Base-by-base conservation (phyloP, 495 filamentous ascomycete species). In the Trichoderma orchidacearum region DNA sequence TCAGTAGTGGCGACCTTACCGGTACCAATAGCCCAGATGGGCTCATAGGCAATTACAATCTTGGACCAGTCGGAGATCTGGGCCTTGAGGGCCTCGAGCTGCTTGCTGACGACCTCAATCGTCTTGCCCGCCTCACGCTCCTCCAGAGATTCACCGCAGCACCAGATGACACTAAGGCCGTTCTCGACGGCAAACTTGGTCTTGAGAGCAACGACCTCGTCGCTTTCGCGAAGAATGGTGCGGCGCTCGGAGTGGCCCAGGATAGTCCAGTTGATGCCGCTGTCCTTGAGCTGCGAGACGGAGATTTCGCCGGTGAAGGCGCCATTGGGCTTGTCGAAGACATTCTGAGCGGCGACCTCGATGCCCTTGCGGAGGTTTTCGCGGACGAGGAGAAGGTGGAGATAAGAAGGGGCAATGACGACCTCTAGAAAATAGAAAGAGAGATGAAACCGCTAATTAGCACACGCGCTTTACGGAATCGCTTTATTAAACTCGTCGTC, bases 1-100 rank as follows among this genome's bases (percentile, higher is more conserved):
- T 89, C 77, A 45, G 88, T 92, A 53, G 83, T 90, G 63, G 93
- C 93, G 58, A 97, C 93, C 77, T 96, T 96, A 66, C 93, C 93
- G 60, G 93, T 97, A 59, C 94, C 93, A 66, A 97, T 97, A 63
- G 92, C 94, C 92, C 93, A 98, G 76, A 98, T 92, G 62, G 93
- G 93, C 80, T 98, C 94, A 70, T 98, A 98, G 63, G 93, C 94
- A 64, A 98, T 81, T 70, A 97, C 92, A 62, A 98, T 83, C 75
- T 93, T 94, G 55, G 72, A 77, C 93, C 93, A 98, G 72, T 96
- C 66, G 78, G 76, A 64, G 64, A 88, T 75, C 66, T 88, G 79
- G 56, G 78, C 75, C 63, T 72, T 75, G 58, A 87, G 80, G 60
- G 85, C 86, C 38, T 76, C 73, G 59, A 93, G 79, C 69, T 93